Conservation (phyloP, 495 filamentous ascomycete species). For the Lasiosphaeria hispida region DNA sequence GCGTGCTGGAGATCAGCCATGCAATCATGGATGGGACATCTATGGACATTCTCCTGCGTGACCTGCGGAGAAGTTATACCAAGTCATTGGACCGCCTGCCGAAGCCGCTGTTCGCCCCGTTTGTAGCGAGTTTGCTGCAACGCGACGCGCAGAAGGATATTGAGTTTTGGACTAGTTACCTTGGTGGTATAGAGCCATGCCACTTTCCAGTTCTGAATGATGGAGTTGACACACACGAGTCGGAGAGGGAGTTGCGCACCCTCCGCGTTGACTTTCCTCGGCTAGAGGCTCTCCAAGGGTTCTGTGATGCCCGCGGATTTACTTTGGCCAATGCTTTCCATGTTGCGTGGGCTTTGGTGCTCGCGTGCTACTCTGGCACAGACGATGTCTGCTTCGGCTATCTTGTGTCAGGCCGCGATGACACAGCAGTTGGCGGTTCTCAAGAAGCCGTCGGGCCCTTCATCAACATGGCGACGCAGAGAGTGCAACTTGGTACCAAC, state of each 20-base stretch:
- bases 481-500: conserved; percentile 22
- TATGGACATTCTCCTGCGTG: conserved; percentile 35
- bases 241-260: conserved; percentile 11
- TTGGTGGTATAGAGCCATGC: conserved; percentile 26
- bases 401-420: conserved; percentile 44
- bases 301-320: conserved; percentile 16
- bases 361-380: conserved; percentile 38
- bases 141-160: conserved; percentile 47
- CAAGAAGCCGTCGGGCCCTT: conserved; percentile 50
- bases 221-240: conserved; percentile 2
- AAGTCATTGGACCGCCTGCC: not conserved
- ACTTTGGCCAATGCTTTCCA: conserved; percentile 34
- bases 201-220: conserved; percentile 25
- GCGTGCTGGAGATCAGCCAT: conserved; percentile 60
- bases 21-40: conserved; percentile 65
- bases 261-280: conserved; percentile 15
- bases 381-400: conserved; percentile 45
- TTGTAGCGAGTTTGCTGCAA: conserved; percentile 49
- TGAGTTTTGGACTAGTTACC: conserved; percentile 22
- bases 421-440: conserved; percentile 41
- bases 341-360: conserved; percentile 42
- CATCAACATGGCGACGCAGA: conserved; percentile 57
- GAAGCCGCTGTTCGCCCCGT: conserved; percentile 40
- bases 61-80: conserved; percentile 14
- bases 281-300: conserved; percentile 9